phyloP scores from a whole-genome alignment of 306 rosid species.

The Cicer pinnatifidum region DNA sequence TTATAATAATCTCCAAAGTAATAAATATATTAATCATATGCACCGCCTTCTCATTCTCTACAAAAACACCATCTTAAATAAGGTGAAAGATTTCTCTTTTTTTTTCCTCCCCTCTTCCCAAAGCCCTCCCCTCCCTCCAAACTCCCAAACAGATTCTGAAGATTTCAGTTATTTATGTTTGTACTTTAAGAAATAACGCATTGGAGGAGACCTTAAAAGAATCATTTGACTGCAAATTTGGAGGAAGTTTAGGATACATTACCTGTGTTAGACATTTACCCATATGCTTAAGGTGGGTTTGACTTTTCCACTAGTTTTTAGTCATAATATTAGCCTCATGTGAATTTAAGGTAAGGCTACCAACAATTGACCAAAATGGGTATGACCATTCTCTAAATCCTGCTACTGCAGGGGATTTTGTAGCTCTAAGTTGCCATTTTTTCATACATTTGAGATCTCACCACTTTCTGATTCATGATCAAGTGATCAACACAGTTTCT shows the following conservation, averaged over 20 bases:
- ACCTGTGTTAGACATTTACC: neutral
- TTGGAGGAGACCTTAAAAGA: neutral
- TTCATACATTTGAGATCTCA: neutral
- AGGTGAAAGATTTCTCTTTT: too few relatives aligned
- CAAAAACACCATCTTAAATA: too few relatives aligned
- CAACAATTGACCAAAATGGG: neutral
- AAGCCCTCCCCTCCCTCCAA: too few relatives aligned
- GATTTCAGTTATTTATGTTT: slow-evolving; percentile 5
- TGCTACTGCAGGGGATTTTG: neutral
- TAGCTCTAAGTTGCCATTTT: neutral
- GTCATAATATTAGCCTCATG: neutral
- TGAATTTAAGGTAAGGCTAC: neutral
- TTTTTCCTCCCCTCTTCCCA: too few relatives aligned
- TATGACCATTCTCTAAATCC: neutral
- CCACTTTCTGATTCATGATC: slow-evolving; percentile 2
- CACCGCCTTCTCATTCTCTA: too few relatives aligned
- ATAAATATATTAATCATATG: too few relatives aligned
- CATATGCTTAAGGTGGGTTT: slow-evolving; percentile 7
- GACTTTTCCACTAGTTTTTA: neutral
- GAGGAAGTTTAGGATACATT: slow-evolving; percentile 17
- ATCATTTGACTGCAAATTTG: neutral
- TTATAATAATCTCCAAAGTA: too few relatives aligned
- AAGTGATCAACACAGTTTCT: neutral
- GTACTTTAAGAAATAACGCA: slow-evolving; percentile 13
- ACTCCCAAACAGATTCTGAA: too few relatives aligned